Percentiles rank a stretch among this genome's conserved stretches.
Evolutionary conservation across 208 protist species (phyloP).

Genomic region (Leishmania martiniquensis): DNA sequence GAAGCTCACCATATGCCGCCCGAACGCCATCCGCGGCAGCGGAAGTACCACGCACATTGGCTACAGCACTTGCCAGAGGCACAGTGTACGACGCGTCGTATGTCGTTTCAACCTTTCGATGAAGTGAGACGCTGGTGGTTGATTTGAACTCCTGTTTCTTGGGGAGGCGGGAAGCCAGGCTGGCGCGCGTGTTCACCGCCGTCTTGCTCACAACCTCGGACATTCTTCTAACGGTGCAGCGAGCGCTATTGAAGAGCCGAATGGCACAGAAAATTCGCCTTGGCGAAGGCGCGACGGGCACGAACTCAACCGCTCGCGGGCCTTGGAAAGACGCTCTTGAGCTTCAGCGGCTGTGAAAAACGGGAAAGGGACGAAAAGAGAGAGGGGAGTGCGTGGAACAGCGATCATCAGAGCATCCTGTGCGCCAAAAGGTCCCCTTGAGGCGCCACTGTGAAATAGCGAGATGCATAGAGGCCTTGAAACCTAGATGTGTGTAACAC

Average conservation of each 20-base stretch:
- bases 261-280: too few relatives aligned
- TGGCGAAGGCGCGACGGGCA: not conserved
- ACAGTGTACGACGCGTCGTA: constrained; percentile 65
- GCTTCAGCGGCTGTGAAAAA: not conserved
- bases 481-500: not conserved
- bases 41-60: not conserved
- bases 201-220: constrained; percentile 65
- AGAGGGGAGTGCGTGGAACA: not conserved
- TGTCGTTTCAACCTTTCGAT: constrained; percentile 66
- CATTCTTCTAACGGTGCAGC: not conserved
- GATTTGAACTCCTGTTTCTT: constrained; percentile 27
- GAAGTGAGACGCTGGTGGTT: constrained; percentile 35
- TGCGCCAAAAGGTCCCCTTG: not conserved
- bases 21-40: not conserved
- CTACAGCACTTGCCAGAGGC: not conserved
- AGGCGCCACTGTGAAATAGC: not conserved
- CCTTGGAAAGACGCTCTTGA: not conserved
- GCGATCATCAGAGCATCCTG: not conserved
- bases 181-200: constrained; percentile 73
- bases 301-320: not conserved
- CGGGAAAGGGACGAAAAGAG: not conserved
- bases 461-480: not conserved
- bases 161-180: constrained; percentile 54
- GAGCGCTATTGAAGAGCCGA: not conserved
- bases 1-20: not conserved